Base-by-base conservation (phyloP, 257 asterid genomes). In the Lavandula angustifolia region DNA sequence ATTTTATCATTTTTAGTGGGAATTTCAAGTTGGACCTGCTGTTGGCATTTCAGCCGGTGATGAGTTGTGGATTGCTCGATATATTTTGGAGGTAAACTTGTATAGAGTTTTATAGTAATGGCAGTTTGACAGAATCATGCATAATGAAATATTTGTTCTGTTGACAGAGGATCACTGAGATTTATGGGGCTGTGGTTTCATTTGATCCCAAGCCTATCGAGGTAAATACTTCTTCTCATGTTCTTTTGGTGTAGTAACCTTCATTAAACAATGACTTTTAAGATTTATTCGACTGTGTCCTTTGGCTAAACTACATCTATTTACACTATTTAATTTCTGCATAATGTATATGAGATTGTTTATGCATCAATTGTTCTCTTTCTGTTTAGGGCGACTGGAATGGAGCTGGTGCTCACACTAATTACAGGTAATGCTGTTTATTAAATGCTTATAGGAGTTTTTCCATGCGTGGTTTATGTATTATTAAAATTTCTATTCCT, bases 381-480 rank as follows among this genome's bases (percentile, higher is more conserved):
- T 22, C 27, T 12, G 9, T 12, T 44, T 74, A 91, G 96, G 98
- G 98, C 6, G 95, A 92, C 64, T 92, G 97, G 97, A 92, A 92
- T 9, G 97, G 98, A 27, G 98, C 98, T 52, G 98, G 98, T 63
- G 98, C 98, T 31, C 98, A 92, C 76, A 64, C 85, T 43, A 92
- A 92, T 69, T 92, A 83, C 85, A 92, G 98, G 96, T 91, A 62
- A 37, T 1, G 1, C 7, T 48, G 8, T 10, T 8, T 3, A 4
- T 41, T 11, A 4, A 8, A 13, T 9, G n/a, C 14, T 6, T 16
- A 3, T n/a, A 3, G 0, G 40, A 57, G 13, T 42, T 12, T 35
- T 11, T 12, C 3, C 6, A 22, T 44, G 11, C 14, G 48, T 6
- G 12, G 10, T 49, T 3, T 42, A 9, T 35, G 62, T 5, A 2